Base-by-base conservation (phyloP, 306 rosid species). In the Begonia fuchsioides region DNA sequence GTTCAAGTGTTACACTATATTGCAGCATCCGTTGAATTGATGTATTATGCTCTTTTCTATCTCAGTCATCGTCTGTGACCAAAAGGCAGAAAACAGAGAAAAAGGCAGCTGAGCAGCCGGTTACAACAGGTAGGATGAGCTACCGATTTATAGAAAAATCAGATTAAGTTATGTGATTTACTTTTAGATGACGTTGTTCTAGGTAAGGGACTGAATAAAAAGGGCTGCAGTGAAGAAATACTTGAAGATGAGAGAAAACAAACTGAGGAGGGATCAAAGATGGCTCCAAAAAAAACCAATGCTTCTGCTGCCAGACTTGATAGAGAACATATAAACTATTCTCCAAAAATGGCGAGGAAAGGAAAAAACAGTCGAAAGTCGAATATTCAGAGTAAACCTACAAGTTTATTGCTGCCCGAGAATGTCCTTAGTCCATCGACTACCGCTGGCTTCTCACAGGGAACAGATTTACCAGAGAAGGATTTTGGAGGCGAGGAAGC, bases 21-120 rank as follows among this genome's bases (percentile, higher is more conserved):
- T 26, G 7, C 7, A 26, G 35, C 35, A 26, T 26, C 35, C 8
- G 7, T 26, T 6, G 7, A 26, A 26, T 4, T 26, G 35, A 5
- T 26, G 32, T 70, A 35, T 14, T 46, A 62, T 17, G 60, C 45
- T 58, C 62, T 13, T 38, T 65, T 58, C 59, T 50, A 38, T 69
- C 52, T 32, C 57, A 90, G 97, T 55, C 78, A 43, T 62, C 84
- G 58, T 62, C 74, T 60, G 62, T 75, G 47, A 72, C 69, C 12
- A 79, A 72, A 71, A 65, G 67, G 71, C 84, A 71, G 62, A 78
- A 81, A 52, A 16, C 49, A 41, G 59, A 72, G 58, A 77, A 58
- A 52, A 67, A 78, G 20, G 58, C 73, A 64, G 58, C 68, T 17
- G 55, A 51, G 55, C 67, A 53, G 48, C 72, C 65, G 58, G 59